A percentile compares a stretch with the other conserved stretches of the same genome.
phyloP scores from a whole-genome alignment of 768 basidiomycete genomes.

The Tephrocybe sp. region DNA sequence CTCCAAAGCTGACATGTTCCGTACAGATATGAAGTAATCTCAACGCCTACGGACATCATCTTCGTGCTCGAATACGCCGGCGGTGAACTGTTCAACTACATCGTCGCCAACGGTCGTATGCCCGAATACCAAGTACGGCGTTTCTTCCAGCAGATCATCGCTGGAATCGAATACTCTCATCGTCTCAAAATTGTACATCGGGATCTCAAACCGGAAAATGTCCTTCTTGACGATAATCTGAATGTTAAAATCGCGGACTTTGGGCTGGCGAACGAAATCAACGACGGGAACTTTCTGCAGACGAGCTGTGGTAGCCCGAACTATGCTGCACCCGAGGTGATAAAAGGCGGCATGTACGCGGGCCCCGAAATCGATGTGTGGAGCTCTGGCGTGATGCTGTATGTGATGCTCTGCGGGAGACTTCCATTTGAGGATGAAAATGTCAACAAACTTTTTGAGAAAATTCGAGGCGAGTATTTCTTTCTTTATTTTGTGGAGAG shows the following conservation, averaged over 20 bases:
- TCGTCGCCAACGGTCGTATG: constrained; percentile 92
- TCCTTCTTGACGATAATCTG: constrained; percentile 78
- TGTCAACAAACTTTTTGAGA: constrained; percentile 87
- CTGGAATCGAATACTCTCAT: constrained; percentile 96
- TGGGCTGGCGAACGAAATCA: constrained; percentile 92
- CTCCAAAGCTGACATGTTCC: constrained; percentile 13
- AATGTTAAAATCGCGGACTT: constrained; percentile 99
- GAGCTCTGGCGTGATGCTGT: constrained; percentile 98
- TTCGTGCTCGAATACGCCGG: constrained; percentile 97
- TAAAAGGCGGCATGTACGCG: constrained; percentile 90
- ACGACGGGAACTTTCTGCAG: constrained; percentile 93
- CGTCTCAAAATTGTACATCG: constrained; percentile 96
- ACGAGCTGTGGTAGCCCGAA: constrained; percentile 98
- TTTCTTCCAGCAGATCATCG: constrained; percentile 98
- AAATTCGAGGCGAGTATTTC: constrained; percentile 73
- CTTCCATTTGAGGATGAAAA: constrained; percentile 98
- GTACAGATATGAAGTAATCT: constrained; percentile 80
- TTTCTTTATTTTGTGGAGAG: not conserved
- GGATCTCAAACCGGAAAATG: constrained; percentile 97
- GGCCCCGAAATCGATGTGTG: constrained; percentile 99
- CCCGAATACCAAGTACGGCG: constrained; percentile 80
- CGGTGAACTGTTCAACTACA: constrained; percentile 97
- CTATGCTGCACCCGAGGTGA: constrained; percentile 98
- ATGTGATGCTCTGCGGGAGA: constrained; percentile 94
- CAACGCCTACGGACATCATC: constrained; percentile 93